These are phyloP conservation scores for Kazachstania bromeliacearum DNA, from an alignment of 805 yeast species.

Conservation along the genomic window DNA sequence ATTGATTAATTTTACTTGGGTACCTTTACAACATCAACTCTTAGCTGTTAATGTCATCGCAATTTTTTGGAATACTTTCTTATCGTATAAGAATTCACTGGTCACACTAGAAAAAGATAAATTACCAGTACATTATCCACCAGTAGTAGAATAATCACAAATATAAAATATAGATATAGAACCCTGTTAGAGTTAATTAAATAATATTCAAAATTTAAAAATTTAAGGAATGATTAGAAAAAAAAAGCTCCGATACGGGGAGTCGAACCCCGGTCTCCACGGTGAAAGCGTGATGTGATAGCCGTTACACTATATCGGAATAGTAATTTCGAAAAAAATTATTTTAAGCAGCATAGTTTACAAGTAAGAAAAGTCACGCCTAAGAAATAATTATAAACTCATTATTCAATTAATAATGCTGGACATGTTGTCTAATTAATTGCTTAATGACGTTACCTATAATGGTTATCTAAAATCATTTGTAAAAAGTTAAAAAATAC, in stretches of 20 bases:
- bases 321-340: not conserved
- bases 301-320: conserved; percentile 13
- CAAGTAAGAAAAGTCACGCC: not conserved
- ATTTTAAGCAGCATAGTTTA: not conserved
- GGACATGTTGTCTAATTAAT: not conserved
- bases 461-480: no score
- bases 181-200: no score
- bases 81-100: conserved; percentile 51
- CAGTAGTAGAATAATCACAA: conserved; percentile 31
- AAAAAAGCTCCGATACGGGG: conserved; percentile 10
- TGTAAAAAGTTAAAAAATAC: no score
- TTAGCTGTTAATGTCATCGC: conserved; percentile 61
- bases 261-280: conserved; percentile 14
- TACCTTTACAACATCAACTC: conserved; percentile 65
- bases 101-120: conserved; percentile 12
- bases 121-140: conserved; percentile 31
- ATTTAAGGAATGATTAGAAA: no score
- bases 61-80: conserved; percentile 75
- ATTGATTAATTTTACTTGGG: conserved; percentile 58
- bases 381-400: not conserved
- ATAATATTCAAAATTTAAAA: no score
- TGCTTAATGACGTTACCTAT: not conserved
- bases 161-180: no score
- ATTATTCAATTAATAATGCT: not conserved
- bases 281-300: conserved; percentile 13